Base-by-base conservation (phyloP, 176 grass and related monocot genomes). In the Elaeis guineensis region DNA sequence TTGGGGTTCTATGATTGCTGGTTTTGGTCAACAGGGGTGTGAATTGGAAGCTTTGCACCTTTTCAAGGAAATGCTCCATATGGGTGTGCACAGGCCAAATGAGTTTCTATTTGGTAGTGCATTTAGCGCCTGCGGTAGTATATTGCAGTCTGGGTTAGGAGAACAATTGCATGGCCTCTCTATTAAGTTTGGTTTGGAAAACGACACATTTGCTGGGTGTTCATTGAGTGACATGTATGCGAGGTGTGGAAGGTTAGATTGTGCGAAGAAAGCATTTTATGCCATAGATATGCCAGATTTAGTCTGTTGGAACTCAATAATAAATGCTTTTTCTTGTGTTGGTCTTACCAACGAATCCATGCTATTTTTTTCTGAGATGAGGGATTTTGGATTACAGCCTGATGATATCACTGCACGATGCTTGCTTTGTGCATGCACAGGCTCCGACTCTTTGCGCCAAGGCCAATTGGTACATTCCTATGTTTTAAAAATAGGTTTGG, bases 161-260 rank as follows among this genome's bases (percentile, higher is more conserved):
- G 49, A 72, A 8, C 69, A 72, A 23, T 7, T 72, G 21, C 69
- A 72, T 62, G 59, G 70, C 17, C 58, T 72, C 2, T 72, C 58
- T 63, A 11, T 30, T 25, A 72, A 72, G 50, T 63, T 72, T 63
- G 50, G 70, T 15, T 24, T 63, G 18, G 50, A 62, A 23, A 63
- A 18, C 4, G 60, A 63, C 16, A 51, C 60, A 63, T 72, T 72
- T 72, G 49, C 59, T 72, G 70, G 70, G 25, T 63, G 59, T 63
- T 72, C 70, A 32, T 18, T 72, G 51, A 72, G 70, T 63, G 59
- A 72, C n/a, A 72, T 72, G 70, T 72, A 72, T 63, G 58, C 70
- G 4, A 62, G 28, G 15, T 72, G 70, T 62, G 50, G 58, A 72
- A 55, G 17, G 49, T 63, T 72, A 44, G 26, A 72, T 72, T 55